phyloP scores from a whole-genome alignment of 2,329 filamentous ascomycete genomes.

The Dactylellina haptotyla region DNA sequence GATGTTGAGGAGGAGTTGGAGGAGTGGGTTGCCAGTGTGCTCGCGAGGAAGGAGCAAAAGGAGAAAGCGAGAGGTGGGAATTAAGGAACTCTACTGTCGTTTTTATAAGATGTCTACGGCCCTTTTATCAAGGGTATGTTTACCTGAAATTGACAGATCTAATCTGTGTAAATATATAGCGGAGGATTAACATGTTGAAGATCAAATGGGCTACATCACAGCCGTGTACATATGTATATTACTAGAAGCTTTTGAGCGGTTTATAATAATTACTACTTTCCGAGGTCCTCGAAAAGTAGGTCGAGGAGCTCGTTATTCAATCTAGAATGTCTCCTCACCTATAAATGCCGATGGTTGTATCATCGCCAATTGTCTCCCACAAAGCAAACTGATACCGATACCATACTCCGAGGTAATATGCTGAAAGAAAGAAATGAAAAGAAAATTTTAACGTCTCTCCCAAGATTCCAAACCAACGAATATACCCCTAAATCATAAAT shows the following conservation, averaged over 20 bases:
- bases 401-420: too few relatives aligned
- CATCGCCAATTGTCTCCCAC: too few relatives aligned
- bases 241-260: neutral
- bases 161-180: too few relatives aligned
- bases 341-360: too few relatives aligned
- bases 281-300: too few relatives aligned
- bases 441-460: neutral
- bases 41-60: slow-evolving; percentile 69
- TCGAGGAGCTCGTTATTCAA: too few relatives aligned
- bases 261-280: neutral
- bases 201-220: neutral
- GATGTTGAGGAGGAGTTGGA: slow-evolving; percentile 71
- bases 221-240: slow-evolving; percentile 42
- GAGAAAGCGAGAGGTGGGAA: slow-evolving; percentile 57
- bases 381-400: too few relatives aligned
- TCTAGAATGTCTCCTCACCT: too few relatives aligned
- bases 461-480: neutral
- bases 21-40: slow-evolving; percentile 70
- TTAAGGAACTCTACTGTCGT: neutral
- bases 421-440: too few relatives aligned
- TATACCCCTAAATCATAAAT: neutral
- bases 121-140: neutral
- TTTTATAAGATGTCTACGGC: neutral
- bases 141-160: too few relatives aligned
- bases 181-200: too few relatives aligned